Evolutionary conservation across 805 yeast genomes (phyloP).

Genomic region (Metschnikowia colocasiae): DNA sequence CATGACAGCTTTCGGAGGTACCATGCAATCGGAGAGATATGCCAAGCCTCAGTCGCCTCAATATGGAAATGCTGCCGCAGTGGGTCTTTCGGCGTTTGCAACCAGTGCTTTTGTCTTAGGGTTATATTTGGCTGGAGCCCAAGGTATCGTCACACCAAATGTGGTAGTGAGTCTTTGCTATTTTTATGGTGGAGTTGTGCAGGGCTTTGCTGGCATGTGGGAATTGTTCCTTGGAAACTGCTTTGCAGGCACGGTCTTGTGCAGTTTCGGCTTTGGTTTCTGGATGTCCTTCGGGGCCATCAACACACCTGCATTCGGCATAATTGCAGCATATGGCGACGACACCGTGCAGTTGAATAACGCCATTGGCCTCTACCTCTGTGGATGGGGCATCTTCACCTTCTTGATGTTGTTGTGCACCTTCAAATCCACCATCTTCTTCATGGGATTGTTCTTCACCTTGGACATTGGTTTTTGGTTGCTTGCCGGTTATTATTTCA

Average conservation of each 20-base stretch:
- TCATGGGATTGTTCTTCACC: constrained; percentile 51
- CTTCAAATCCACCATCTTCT: constrained; percentile 45
- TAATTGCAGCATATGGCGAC: constrained; percentile 44
- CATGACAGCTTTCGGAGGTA: constrained; percentile 62
- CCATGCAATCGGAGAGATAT: constrained; percentile 42
- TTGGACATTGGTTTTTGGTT: constrained; percentile 53
- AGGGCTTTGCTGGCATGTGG: constrained; percentile 49
- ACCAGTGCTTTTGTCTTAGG: constrained; percentile 47
- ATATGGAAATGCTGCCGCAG: constrained; percentile 51
- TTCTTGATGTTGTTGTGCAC: constrained; percentile 55
- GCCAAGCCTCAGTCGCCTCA: constrained; percentile 37
- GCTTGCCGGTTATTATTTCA: constrained; percentile 50
- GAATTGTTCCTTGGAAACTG: constrained; percentile 50
- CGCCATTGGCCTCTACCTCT: constrained; percentile 54
- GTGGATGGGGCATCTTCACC: constrained; percentile 65
- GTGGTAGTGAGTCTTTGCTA: constrained; percentile 44
- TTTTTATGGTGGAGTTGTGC: constrained; percentile 49
- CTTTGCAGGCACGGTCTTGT: constrained; percentile 52
- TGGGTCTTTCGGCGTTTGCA: constrained; percentile 50
- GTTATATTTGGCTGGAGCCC: constrained; percentile 43
- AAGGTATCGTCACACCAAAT: constrained; percentile 41
- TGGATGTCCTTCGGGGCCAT: constrained; percentile 50
- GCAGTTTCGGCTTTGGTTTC: constrained; percentile 50
- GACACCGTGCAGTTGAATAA: constrained; percentile 40
- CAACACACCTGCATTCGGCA: constrained; percentile 54